Evolutionary conservation across 1,284 basidiomycete genomes (phyloP).

Genomic region (Somion occarium): DNA sequence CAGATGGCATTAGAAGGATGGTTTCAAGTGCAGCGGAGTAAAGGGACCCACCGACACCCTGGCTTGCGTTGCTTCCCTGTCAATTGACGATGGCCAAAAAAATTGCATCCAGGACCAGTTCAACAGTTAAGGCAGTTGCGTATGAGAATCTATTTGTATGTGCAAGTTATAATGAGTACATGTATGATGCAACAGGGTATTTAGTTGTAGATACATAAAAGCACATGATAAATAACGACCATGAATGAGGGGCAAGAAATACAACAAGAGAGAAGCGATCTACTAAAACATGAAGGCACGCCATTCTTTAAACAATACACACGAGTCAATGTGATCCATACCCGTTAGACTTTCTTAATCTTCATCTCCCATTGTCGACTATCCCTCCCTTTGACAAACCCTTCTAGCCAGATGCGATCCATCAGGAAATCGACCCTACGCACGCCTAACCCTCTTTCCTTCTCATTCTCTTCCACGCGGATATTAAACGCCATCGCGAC

Average conservation of each 20-base stretch:
- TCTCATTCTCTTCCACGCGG: constrained; percentile 17
- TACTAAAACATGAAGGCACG: not conserved
- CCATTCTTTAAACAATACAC: not conserved
- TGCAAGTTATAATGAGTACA: no score
- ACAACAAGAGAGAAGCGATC: not conserved
- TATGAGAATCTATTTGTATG: no score
- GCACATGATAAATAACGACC: no score
- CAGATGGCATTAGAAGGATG: no score
- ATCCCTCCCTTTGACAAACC: constrained; percentile 27
- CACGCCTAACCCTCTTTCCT: constrained; percentile 22
- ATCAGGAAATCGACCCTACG: constrained; percentile 28
- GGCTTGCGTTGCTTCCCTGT: no score
- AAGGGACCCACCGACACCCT: no score
- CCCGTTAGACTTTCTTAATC: constrained; percentile 20
- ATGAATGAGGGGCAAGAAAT: not conserved
- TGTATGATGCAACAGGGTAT: no score
- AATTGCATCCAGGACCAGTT: no score
- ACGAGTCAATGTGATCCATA: not conserved
- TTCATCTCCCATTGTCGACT: constrained; percentile 28
- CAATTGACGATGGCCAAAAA: no score
- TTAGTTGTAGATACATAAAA: no score
- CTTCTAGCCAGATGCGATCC: constrained; percentile 25
- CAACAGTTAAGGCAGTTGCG: no score
- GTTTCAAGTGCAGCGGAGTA: no score
- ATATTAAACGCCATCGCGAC: constrained; percentile 21